Percentiles rank a stretch among this genome's conserved stretches.
Evolutionary conservation across 768 basidiomycete genomes (phyloP).

Genomic region (Phanerochaete carnosa): DNA sequence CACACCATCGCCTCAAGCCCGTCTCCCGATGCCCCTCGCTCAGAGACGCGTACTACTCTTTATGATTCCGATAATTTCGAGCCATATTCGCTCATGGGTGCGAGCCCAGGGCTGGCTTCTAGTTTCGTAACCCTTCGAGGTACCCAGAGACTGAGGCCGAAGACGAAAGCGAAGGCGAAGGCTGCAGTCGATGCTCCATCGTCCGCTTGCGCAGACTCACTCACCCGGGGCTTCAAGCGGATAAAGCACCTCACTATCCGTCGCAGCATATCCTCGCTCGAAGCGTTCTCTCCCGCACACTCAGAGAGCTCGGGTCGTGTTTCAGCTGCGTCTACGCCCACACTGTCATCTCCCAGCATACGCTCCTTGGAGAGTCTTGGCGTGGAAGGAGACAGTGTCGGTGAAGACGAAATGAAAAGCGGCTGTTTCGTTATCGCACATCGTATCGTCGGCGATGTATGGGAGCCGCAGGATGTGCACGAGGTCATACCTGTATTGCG

Average conservation of each 20-base stretch:
- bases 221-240: neutral
- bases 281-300: neutral
- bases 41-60: neutral
- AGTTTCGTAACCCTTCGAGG: neutral
- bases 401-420: neutral
- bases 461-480: conserved; percentile 11
- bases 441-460: conserved; percentile 4
- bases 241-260: neutral
- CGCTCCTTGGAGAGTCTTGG: neutral
- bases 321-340: neutral
- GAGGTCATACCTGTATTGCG: conserved; percentile 12
- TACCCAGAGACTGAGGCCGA: neutral
- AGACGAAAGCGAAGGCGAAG: neutral
- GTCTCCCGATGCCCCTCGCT: neutral
- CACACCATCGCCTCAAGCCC: neutral
- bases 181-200: neutral
- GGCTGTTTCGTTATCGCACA: conserved; percentile 1
- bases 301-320: neutral
- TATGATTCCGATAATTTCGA: neutral
- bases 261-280: neutral
- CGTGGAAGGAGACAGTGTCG: neutral
- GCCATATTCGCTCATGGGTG: conserved; percentile 7
- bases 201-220: neutral
- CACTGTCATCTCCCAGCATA: neutral
- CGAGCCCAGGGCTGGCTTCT: neutral